Conservation (phyloP, 2,329 filamentous ascomycete genomes). For the Pseudohalonectria lignicola region DNA sequence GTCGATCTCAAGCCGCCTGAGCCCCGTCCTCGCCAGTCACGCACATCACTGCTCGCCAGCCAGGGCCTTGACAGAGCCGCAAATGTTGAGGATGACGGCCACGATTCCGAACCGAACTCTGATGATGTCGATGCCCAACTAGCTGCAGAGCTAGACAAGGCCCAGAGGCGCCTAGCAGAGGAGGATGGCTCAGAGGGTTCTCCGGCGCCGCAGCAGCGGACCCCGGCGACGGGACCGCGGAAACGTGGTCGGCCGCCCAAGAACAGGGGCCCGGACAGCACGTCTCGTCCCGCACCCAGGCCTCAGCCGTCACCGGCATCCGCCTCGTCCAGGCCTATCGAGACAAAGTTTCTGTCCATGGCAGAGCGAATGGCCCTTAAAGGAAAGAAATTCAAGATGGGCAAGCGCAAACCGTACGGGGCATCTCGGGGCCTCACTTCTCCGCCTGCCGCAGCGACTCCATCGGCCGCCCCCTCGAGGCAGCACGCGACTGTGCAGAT, state of each 20-base stretch:
- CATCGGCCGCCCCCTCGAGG: no score
- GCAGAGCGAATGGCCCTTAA: constrained; percentile 43
- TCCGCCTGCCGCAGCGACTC: background rate
- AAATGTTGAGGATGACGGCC: background rate
- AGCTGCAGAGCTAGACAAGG: background rate
- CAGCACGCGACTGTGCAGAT: no score
- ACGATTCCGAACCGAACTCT: background rate
- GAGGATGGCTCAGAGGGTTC: no score
- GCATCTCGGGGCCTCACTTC: background rate
- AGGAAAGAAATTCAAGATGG: constrained; percentile 42
- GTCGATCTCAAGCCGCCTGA: background rate
- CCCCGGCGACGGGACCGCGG: constrained; percentile 6
- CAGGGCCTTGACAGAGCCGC: background rate
- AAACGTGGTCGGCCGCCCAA: constrained; percentile 13
- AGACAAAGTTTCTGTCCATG: constrained; percentile 38
- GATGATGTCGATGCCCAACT: background rate
- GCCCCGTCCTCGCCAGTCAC: background rate
- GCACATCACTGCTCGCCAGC: constrained; percentile 2
- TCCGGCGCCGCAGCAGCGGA: background rate
- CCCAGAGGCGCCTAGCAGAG: background rate
- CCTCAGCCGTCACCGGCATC: no score
- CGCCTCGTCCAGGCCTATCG: constrained; percentile 7
- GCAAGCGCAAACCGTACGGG: background rate
- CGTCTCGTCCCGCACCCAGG: no score
- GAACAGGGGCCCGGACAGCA: constrained; percentile 7